phyloP scores from a whole-genome alignment of 75 land plant genomes.

The Isoetes taiwanensis region DNA sequence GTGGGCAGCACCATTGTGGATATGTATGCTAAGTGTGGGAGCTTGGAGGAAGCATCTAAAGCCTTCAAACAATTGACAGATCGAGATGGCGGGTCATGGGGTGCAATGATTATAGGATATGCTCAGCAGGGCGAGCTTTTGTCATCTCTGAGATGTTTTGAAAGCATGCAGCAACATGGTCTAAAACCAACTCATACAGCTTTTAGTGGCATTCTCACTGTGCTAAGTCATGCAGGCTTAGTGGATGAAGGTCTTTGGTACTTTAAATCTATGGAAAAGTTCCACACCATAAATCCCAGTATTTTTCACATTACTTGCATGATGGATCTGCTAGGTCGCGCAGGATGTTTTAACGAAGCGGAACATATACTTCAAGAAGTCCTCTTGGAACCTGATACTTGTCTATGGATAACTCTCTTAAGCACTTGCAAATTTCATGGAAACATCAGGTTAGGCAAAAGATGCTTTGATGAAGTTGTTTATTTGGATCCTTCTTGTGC shows the following conservation, averaged over 20 bases:
- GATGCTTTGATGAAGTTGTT: no score
- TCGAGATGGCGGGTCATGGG: constrained; percentile 30
- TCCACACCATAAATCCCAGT: constrained; percentile 18
- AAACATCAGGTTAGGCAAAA: no score
- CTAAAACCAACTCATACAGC: constrained; percentile 24
- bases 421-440: constrained; percentile 38
- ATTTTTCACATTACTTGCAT: constrained; percentile 43
- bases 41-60: constrained; percentile 7
- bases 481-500: no score
- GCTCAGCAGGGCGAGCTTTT: constrained; percentile 14
- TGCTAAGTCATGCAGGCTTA: constrained; percentile 35
- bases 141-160: constrained; percentile 16
- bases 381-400: constrained; percentile 34
- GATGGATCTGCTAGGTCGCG: constrained; percentile 42
- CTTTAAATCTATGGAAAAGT: constrained; percentile 29
- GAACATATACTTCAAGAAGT: constrained; percentile 27
- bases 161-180: constrained; percentile 13
- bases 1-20: constrained; percentile 26
- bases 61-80: constrained; percentile 5
- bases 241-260: constrained; percentile 30
- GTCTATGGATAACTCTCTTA: constrained; percentile 48
- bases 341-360: constrained; percentile 35
- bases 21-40: constrained; percentile 9
- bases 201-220: constrained; percentile 27
- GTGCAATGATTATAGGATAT: constrained; percentile 29